Base-by-base conservation (phyloP, 257 asterid species). In the Solanum infundibuliforme region DNA sequence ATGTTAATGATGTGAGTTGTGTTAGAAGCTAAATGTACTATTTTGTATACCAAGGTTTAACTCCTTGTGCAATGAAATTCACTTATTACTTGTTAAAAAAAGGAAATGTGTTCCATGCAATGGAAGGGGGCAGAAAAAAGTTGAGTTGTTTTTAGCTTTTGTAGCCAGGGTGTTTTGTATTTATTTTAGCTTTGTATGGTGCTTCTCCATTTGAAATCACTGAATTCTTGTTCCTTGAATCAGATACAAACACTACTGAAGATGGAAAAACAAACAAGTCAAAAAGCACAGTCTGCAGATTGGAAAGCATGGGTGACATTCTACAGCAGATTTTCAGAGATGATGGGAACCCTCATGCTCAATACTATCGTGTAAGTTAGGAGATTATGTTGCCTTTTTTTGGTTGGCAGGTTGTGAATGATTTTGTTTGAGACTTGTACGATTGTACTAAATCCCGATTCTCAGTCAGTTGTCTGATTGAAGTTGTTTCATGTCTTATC, bases 231-330 rank as follows among this genome's bases (percentile, higher is more conserved):
- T 60, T 87, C 81, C 87, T 87, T 87, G 83, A 89, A 88, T 90
- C 92, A 95, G 98, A 93, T 89, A 92, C 92, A 76, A 91, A 90
- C 87, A 88, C 82, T 55, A 81, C 92, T 86, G 96, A 88, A 43
- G 90, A 90, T 91, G 94, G 95, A 89, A 95, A 95, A 88, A 84
- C 93, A 83, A 88, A 90, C 84, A 95, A 93, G 90, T 43, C 93
- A n/a, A 93, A 90, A 89, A 94, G 95, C 68, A 88, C 92, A 38
- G 62, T 89, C 87, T 94, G 88, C 92, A 93, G 98, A 92, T 93
- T 95, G 84, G 99, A 95, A 89, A 95, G 93, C 93, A 91, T 97
- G 94, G 96, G 95, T 5, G 99, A 97, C 86, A 91, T 95, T 92
- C 93, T 97, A 88, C 90, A 91, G 85, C 86, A 94, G 88, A 92